Conservation (phyloP, 495 filamentous ascomycete species). For the Aspergillus haitiensis region DNA sequence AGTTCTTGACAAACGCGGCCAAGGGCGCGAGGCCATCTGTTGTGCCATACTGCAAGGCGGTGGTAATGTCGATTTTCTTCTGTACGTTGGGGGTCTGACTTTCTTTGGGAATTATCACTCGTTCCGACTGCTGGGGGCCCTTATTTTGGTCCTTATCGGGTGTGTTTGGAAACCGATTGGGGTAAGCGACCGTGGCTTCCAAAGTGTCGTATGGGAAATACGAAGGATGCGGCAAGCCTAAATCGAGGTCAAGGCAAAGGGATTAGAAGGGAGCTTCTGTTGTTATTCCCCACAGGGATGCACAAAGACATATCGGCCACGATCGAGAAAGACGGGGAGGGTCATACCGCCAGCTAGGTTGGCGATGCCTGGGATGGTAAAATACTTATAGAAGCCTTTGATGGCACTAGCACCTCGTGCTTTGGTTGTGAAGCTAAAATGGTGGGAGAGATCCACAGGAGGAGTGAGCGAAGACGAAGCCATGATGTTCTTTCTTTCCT, state of each 20-base stretch:
- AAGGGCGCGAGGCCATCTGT: constrained; percentile 76
- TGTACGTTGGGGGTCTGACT: constrained; percentile 51
- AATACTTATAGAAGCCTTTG: constrained; percentile 85
- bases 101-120: constrained; percentile 70
- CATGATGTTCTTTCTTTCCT: constrained; percentile 7
- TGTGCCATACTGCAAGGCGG: constrained; percentile 83
- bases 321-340: not conserved
- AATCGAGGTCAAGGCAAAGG: not conserved
- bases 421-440: constrained; percentile 67
- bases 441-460: constrained; percentile 76
- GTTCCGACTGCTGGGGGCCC: constrained; percentile 38
- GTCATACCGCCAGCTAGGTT: constrained; percentile 85
- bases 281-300: not conserved
- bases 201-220: constrained; percentile 93
- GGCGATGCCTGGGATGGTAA: constrained; percentile 72
- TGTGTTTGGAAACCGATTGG: constrained; percentile 65
- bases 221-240: constrained; percentile 73
- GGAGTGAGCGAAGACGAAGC: constrained; percentile 29
- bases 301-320: not conserved
- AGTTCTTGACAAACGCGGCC: constrained; percentile 71
- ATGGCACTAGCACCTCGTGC: constrained; percentile 61
- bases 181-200: constrained; percentile 72
- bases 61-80: constrained; percentile 73
- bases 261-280: constrained; percentile 2
- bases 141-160: constrained; percentile 57